Evolutionary conservation across 192 early-diverging fungal species (phyloP), one percentile per base, ranked within the genome.

Genomic region (Coemansia sp.): DNA sequence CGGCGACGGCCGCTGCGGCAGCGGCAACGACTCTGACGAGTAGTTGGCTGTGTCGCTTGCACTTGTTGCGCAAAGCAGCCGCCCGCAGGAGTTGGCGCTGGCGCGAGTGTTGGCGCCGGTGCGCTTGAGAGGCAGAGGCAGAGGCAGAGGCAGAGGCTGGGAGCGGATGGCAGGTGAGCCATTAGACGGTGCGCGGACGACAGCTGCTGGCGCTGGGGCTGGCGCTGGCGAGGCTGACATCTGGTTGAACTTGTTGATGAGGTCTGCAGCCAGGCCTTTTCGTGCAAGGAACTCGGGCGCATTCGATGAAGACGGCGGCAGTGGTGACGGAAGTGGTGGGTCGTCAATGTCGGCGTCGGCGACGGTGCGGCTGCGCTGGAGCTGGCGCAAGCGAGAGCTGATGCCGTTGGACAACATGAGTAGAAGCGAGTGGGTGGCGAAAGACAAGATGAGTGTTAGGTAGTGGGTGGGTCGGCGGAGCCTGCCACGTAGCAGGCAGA

Each of bases 161-260:
- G 48, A 18, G 48, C 16, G 16, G n/a, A 18, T 21, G 48, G 48
- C 32, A 2, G 4, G 32, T 32, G 32, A 32, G 5, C 44, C 44
- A 9, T 9, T 12, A 45, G 44, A 9, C 5, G 44, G 44, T 45
- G 48, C 16, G 48, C 48, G 48, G 48, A 19, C 23, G 52, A 54
- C 52, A 26, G 21, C 13, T 26, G 52, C 52, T 9, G 61, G 18
- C 56, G 13, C 23, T 1, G 65, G 19, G 38, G 45, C 21, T n/a
- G n/a, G n/a, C 0, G 13, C 23, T 1, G 65, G 19, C 43, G 45
- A 15, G 7, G 53, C 15, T 8, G 76, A 72, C 50, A 81, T 54
- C 57, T 76, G 73, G 61, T 81, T 81, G 58, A 81, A 81, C 64
- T 81, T 81, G 64, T 73, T 69, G 38, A 81, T 81, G 10, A 81